These are phyloP conservation scores for Apiotrichum mycotoxinovorans DNA, from an alignment of 1,284 basidiomycete species.

Conservation along the genomic window DNA sequence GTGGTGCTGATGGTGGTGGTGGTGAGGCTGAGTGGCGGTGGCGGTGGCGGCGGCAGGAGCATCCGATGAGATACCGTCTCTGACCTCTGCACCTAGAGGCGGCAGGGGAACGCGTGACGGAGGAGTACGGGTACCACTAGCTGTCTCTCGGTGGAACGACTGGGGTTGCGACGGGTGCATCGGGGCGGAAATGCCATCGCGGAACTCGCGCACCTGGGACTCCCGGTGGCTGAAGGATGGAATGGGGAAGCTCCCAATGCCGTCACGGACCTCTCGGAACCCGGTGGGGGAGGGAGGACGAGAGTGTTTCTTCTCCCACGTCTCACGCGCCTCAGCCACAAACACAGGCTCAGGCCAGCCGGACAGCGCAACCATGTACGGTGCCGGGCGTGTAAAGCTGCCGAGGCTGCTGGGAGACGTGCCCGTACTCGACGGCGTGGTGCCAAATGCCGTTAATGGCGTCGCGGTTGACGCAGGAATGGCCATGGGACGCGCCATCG, in stretches of 20 bases:
- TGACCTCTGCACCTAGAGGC: neutral
- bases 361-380: slow-evolving; percentile 39
- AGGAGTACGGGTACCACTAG: neutral
- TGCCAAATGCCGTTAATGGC: neutral
- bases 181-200: neutral
- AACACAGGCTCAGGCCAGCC: slow-evolving; percentile 41
- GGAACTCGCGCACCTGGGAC: neutral
- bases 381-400: slow-evolving; percentile 8
- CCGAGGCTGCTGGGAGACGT: slow-evolving; percentile 1
- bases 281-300: slow-evolving; percentile 16
- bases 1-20: neutral
- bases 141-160: neutral
- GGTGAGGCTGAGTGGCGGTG: neutral
- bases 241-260: slow-evolving; percentile 5
- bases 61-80: neutral
- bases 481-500: slow-evolving; percentile 4
- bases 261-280: slow-evolving; percentile 17
- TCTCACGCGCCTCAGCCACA: slow-evolving; percentile 20
- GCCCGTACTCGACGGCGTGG: neutral
- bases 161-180: neutral
- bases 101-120: slow-evolving; percentile 9
- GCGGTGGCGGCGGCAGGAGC: neutral
- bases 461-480: slow-evolving; percentile 1
- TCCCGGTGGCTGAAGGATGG: neutral
- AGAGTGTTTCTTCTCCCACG: slow-evolving; percentile 19